Evolutionary conservation across 1,284 basidiomycete genomes (phyloP).

Genomic region (Ustilago curta): DNA sequence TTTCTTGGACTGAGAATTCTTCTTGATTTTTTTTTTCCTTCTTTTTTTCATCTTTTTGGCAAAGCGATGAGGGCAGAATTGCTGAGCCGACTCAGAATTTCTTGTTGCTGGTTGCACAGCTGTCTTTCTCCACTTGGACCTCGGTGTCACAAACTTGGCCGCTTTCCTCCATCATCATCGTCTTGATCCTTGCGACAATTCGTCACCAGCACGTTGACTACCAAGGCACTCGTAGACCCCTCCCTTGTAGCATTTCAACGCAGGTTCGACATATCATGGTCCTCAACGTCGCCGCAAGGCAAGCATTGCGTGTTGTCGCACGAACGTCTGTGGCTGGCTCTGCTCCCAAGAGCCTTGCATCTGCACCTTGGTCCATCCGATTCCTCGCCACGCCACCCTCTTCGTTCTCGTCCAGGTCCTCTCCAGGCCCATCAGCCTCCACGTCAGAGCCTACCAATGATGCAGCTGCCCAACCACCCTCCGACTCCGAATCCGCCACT

Average conservation of each 20-base stretch:
- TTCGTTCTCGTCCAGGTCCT: background rate
- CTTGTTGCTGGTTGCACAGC: background rate
- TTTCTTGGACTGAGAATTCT: conserved; percentile 11
- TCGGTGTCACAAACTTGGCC: background rate
- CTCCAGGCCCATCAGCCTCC: conserved; percentile 5
- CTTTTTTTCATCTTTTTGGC: background rate
- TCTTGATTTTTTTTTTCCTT: conserved; percentile 5
- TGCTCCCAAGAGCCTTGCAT: conserved; percentile 1
- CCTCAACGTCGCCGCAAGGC: conserved; percentile 33
- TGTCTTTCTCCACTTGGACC: conserved; percentile 10
- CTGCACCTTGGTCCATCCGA: conserved; percentile 18
- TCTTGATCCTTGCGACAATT: background rate
- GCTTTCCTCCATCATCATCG: conserved; percentile 7
- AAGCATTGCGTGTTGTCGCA: conserved; percentile 25
- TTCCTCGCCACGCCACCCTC: conserved; percentile 39
- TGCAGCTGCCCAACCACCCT: background rate
- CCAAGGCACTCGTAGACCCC: background rate
- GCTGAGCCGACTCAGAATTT: background rate
- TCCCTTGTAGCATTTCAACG: too few relatives aligned
- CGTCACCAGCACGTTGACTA: background rate
- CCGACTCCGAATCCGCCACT: conserved; percentile 10
- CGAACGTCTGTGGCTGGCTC: conserved; percentile 9
- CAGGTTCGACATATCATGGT: conserved; percentile 16
- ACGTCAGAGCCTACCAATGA: conserved; percentile 2
- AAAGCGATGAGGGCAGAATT: too few relatives aligned